These are phyloP conservation scores for Globisporangium echinulatum DNA, from an alignment of 352 stramenopile species.

Conservation along the genomic window DNA sequence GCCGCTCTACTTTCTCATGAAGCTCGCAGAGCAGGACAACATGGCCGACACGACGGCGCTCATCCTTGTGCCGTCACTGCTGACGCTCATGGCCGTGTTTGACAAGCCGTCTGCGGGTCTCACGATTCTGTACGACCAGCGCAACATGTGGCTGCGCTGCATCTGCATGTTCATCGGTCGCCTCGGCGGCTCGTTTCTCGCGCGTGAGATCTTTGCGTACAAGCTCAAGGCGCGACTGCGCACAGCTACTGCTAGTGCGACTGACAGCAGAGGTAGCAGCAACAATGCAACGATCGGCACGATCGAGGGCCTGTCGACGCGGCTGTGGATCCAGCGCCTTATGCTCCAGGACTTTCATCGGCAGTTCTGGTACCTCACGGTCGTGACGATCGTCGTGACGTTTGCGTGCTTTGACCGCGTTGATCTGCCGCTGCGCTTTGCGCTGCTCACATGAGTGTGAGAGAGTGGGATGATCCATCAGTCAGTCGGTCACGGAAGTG, in stretches of 20 bases:
- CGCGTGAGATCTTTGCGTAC: conserved; percentile 81
- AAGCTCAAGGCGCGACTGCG: conserved; percentile 63
- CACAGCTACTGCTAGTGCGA: background rate
- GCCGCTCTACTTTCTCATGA: conserved; percentile 85
- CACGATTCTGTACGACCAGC: conserved; percentile 54
- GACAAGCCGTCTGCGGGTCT: conserved; percentile 64
- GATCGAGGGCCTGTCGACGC: conserved; percentile 62
- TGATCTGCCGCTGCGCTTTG: conserved; percentile 68
- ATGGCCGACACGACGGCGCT: conserved; percentile 85
- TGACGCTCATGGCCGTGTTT: conserved; percentile 71
- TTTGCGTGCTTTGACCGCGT: conserved; percentile 82
- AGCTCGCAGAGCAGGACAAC: conserved; percentile 83
- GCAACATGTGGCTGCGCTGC: conserved; percentile 80
- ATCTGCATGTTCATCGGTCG: conserved; percentile 80
- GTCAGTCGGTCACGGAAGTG: too few species aligned
- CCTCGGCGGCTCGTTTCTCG: conserved; percentile 63
- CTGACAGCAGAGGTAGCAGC: conserved; percentile 1
- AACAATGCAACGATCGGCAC: conserved; percentile 11
- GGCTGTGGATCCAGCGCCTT: conserved; percentile 78
- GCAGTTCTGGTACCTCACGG: conserved; percentile 84
- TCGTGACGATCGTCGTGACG: conserved; percentile 75
- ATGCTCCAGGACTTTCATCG: conserved; percentile 83
- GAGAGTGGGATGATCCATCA: background rate
- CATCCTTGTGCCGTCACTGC: conserved; percentile 74
- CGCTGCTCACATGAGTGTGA: conserved; percentile 36